Evolutionary conservation across 129 eudicot species (phyloP).

Genomic region (Saussurea involucrata): DNA sequence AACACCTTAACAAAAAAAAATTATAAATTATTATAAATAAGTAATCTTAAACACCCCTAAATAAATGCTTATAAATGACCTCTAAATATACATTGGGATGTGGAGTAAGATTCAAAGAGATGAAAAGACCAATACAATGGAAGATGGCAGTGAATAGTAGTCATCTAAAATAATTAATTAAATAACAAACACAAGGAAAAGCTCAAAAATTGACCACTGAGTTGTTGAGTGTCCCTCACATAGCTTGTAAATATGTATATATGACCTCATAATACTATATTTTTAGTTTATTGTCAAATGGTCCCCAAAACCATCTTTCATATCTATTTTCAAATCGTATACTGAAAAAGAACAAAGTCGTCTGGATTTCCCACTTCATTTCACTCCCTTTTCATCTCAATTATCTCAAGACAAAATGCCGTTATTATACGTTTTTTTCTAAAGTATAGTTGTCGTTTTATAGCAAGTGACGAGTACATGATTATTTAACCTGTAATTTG

Average conservation of each 20-base stretch:
- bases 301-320: neutral
- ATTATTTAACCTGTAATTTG: neutral
- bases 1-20: too few species aligned
- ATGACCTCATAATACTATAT: too few species aligned
- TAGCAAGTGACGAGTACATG: too few species aligned
- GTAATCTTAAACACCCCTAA: too few species aligned
- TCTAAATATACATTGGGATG: neutral
- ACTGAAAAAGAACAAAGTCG: neutral
- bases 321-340: neutral
- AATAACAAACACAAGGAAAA: neutral
- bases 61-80: too few species aligned
- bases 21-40: too few species aligned
- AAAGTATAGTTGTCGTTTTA: too few species aligned
- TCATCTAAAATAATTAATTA: conserved; percentile 7
- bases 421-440: too few species aligned
- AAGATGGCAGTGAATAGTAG: conserved; percentile 26
- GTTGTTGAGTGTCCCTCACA: conserved; percentile 1
- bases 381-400: neutral
- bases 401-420: neutral
- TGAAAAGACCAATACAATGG: conserved; percentile 15
- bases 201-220: conserved; percentile 4
- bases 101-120: neutral
- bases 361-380: neutral
- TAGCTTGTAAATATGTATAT: too few species aligned
- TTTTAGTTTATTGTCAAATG: neutral